Evolutionary conservation across 495 filamentous ascomycete genomes (phyloP).

Genomic region (Lentithecium fluviatile): DNA sequence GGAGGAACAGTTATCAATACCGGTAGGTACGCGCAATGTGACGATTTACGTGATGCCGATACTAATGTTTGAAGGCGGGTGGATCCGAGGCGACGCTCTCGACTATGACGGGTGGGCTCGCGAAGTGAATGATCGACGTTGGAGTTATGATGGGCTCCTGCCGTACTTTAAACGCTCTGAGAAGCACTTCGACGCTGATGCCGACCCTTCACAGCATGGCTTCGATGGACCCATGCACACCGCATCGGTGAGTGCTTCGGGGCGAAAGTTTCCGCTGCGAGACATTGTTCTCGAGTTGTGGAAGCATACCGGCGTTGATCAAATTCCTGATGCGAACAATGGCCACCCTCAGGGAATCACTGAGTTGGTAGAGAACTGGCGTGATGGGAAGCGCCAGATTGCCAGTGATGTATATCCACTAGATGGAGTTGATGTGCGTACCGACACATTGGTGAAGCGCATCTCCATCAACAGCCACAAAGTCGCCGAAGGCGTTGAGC

Average conservation of each 20-base stretch:
- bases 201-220: constrained; percentile 17
- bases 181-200: constrained; percentile 17
- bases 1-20: constrained; percentile 67
- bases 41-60: too few species aligned
- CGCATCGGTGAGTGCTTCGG: constrained; percentile 12
- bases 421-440: constrained; percentile 8
- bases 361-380: constrained; percentile 24
- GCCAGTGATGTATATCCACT: constrained; percentile 14
- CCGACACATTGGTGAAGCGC: constrained; percentile 7
- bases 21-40: constrained; percentile 32
- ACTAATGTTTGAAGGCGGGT: too few species aligned
- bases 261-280: constrained; percentile 19
- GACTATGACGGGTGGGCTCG: constrained; percentile 61
- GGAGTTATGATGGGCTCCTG: constrained; percentile 20
- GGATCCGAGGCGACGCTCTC: constrained; percentile 53
- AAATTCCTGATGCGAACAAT: constrained; percentile 16
- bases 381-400: constrained; percentile 26
- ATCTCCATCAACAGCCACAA: not conserved
- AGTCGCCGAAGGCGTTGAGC: constrained; percentile 16
- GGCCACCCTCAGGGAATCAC: constrained; percentile 22
- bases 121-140: constrained; percentile 47
- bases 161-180: constrained; percentile 20
- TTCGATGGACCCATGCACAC: constrained; percentile 25
- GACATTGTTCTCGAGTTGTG: constrained; percentile 12
- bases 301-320: constrained; percentile 7